Percentiles rank a stretch among this genome's conserved stretches.
phyloP scores from a whole-genome alignment of 106 monocot genomes.

The Dendrobium officinale region DNA sequence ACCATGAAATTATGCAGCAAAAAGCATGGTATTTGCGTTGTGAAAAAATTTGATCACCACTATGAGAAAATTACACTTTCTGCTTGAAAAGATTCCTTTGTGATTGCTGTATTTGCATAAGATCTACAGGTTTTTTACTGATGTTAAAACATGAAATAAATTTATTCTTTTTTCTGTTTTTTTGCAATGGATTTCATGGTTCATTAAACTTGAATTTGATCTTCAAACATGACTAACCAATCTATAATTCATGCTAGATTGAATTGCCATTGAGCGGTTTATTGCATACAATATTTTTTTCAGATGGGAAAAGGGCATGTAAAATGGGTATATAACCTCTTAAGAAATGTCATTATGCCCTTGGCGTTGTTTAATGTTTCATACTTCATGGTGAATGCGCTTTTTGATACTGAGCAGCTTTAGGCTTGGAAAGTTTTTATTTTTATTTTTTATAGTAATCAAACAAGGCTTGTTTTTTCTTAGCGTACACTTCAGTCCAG shows the following conservation, averaged over 20 bases:
- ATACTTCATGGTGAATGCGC: background rate
- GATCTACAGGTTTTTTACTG: background rate
- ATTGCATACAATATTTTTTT: background rate
- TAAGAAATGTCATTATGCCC: background rate
- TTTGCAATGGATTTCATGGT: background rate
- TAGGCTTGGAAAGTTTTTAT: background rate
- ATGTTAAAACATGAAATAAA: background rate
- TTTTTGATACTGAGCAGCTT: background rate
- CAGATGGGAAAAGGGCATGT: background rate
- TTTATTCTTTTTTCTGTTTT: background rate
- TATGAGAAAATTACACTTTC: background rate
- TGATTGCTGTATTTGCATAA: background rate
- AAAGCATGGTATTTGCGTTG: background rate
- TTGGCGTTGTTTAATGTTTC: background rate
- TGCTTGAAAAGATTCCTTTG: background rate
- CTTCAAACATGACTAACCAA: background rate
- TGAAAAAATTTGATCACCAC: background rate
- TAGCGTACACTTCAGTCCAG: background rate
- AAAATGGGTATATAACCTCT: background rate
- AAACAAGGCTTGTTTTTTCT: background rate
- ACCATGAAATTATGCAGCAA: background rate
- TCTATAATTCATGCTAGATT: too few species aligned
- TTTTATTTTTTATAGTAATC: background rate
- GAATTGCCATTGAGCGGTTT: too few species aligned
- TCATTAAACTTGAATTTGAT: background rate